These are phyloP conservation scores for Chrysoporthe austroafricana DNA, from an alignment of 2,329 filamentous ascomycete genomes.

Conservation along the genomic window DNA sequence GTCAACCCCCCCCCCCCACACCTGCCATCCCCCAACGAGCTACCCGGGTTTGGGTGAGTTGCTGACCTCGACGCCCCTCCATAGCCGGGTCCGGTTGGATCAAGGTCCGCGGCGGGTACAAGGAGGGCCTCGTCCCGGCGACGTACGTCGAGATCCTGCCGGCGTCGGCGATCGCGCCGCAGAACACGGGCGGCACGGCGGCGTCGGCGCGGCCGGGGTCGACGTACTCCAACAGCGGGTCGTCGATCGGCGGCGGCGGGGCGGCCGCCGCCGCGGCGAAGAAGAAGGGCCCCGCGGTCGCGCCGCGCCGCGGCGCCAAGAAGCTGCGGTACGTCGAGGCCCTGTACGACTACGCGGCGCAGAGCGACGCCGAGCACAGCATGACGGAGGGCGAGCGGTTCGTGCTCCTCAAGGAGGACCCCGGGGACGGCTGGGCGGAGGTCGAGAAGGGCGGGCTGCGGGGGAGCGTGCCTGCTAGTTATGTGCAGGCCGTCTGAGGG, in stretches of 20 bases:
- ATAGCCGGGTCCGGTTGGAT: slow-evolving; percentile 91
- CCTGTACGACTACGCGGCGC: slow-evolving; percentile 86
- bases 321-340: slow-evolving; percentile 93
- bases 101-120: slow-evolving; percentile 74
- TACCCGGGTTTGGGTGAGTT: neutral
- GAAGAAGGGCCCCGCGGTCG: slow-evolving; percentile 91
- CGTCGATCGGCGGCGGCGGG: slow-evolving; percentile 57
- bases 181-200: slow-evolving; percentile 48
- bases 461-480: slow-evolving; percentile 92
- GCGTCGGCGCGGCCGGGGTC: slow-evolving; percentile 65
- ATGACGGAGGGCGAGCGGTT: slow-evolving; percentile 93
- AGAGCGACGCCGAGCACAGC: slow-evolving; percentile 83
- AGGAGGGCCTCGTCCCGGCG: slow-evolving; percentile 85
- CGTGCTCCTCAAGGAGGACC: slow-evolving; percentile 84
- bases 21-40: neutral
- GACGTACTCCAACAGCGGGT: slow-evolving; percentile 76
- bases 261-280: slow-evolving; percentile 51
- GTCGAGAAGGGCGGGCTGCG: slow-evolving; percentile 88
- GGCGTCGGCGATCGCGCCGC: slow-evolving; percentile 48
- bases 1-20: neutral
- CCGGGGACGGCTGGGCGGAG: slow-evolving; percentile 94
- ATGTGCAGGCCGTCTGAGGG: slow-evolving; percentile 74
- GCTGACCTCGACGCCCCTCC: neutral
- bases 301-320: slow-evolving; percentile 87
- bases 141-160: slow-evolving; percentile 76